These are phyloP conservation scores for Colletotrichum caudatum DNA, from an alignment of 2,329 filamentous ascomycete species.

Conservation along the genomic window DNA sequence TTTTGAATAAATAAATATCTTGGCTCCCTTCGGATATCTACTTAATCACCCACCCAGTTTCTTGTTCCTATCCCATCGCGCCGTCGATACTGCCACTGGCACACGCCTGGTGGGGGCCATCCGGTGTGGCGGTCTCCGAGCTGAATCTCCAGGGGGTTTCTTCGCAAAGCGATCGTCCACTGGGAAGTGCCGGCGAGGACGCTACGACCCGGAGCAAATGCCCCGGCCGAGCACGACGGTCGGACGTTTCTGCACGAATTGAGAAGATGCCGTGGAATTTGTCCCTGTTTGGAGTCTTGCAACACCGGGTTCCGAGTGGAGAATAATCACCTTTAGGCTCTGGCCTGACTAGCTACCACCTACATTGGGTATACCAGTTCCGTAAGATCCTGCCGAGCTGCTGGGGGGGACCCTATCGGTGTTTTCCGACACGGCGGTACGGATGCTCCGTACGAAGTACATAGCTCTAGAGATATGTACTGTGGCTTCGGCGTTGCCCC, in stretches of 20 bases:
- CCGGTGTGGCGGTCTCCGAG: conserved; percentile 19
- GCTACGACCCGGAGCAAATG: conserved; percentile 37
- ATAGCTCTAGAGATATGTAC: too few relatives aligned
- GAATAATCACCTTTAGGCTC: not conserved
- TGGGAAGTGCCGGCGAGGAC: conserved; percentile 9
- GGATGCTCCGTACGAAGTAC: too few relatives aligned
- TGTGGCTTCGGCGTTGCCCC: too few relatives aligned
- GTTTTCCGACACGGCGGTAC: too few relatives aligned
- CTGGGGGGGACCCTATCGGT: not conserved
- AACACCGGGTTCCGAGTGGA: not conserved
- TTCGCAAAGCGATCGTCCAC: conserved; percentile 25
- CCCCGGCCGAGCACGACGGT: conserved; percentile 19
- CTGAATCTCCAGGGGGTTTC: conserved; percentile 9
- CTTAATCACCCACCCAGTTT: not conserved
- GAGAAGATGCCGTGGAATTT: not conserved
- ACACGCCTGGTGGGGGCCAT: conserved; percentile 10
- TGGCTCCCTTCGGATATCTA: not conserved
- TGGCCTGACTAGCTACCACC: not conserved
- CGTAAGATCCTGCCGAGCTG: too few relatives aligned
- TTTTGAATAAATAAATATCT: too few relatives aligned
- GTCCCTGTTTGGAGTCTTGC: not conserved
- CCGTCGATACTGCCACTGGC: conserved; percentile 1
- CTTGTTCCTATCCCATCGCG: conserved; percentile 13
- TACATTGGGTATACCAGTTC: not conserved
- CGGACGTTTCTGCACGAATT: not conserved